A percentile compares a stretch with the other conserved stretches of the same genome.
These are phyloP conservation scores for Globisporangium canariense DNA, from an alignment of 352 stramenopile species.

Conservation along the genomic window DNA sequence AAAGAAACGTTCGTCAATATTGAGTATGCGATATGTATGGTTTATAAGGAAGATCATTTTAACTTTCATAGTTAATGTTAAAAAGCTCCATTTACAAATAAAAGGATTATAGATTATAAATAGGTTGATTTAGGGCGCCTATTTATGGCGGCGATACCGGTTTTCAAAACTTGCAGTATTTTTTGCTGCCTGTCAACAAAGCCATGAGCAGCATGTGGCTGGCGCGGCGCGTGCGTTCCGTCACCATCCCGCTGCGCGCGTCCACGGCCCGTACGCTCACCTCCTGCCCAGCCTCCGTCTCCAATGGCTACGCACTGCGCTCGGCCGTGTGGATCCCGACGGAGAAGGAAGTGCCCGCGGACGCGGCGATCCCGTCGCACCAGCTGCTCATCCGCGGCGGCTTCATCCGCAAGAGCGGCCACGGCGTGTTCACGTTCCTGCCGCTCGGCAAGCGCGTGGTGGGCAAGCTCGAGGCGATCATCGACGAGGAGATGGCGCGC, in stretches of 20 bases:
- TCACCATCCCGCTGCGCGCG: neutral
- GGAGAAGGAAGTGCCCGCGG: constrained; percentile 67
- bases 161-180: too few relatives aligned
- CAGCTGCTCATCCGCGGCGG: constrained; percentile 80
- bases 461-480: constrained; percentile 72
- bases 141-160: neutral
- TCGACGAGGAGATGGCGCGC: constrained; percentile 76
- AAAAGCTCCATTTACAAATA: neutral
- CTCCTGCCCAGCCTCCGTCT: neutral
- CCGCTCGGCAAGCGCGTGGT: constrained; percentile 75
- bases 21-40: neutral
- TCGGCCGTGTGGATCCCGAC: constrained; percentile 72
- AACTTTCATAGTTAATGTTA: too few relatives aligned
- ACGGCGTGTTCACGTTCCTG: constrained; percentile 78
- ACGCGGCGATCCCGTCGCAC: constrained; percentile 82
- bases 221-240: constrained; percentile 2
- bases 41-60: too few relatives aligned
- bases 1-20: neutral
- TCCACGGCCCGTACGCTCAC: neutral
- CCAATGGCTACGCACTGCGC: constrained; percentile 24
- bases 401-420: constrained; percentile 83
- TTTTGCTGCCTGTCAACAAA: neutral
- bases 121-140: neutral
- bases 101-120: neutral
- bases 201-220: constrained; percentile 7